Conservation (phyloP, 2,329 filamentous ascomycete species). For the Neoascochyta sp. region DNA sequence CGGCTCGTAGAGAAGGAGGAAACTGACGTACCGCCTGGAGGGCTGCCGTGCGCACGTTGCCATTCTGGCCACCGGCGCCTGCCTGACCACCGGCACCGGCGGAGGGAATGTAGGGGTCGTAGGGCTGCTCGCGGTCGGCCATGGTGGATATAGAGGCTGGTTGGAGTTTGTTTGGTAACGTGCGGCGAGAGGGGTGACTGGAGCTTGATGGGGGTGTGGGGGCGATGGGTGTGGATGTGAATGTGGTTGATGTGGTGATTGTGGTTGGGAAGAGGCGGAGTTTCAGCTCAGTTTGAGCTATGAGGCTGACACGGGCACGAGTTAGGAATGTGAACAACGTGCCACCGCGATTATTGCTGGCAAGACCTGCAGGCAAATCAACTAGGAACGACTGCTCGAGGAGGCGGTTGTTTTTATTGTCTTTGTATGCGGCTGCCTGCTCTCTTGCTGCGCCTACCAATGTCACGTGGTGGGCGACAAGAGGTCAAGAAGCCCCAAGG, state of each 20-base stretch:
- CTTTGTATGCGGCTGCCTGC: no score
- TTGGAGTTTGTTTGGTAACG: conserved; percentile 6
- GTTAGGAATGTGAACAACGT: no score
- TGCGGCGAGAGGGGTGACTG: conserved; percentile 20
- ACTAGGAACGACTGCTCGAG: conserved; percentile 2
- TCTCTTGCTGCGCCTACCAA: no score
- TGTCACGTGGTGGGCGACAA: no score
- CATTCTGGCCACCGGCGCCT: conserved; percentile 46
- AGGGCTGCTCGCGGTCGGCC: conserved; percentile 62
- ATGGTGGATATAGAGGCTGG: conserved; percentile 39
- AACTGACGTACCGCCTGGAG: conserved; percentile 69
- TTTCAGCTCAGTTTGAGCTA: conserved; percentile 33
- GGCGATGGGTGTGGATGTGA: conserved; percentile 12
- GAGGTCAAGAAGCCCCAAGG: no score
- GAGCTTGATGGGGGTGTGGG: no score
- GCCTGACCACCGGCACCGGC: conserved; percentile 50
- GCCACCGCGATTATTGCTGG: no score
- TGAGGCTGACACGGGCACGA: conserved; percentile 31
- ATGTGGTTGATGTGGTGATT: conserved; percentile 15
- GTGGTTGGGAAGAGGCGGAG: no score
- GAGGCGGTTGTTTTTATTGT: no score
- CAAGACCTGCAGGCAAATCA: conserved; percentile 21
- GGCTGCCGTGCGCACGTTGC: conserved; percentile 65
- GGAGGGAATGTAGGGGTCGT: conserved; percentile 85
- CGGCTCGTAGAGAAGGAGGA: conserved; percentile 1